phyloP scores from a whole-genome alignment of 768 basidiomycete genomes.

The Collybia sordida region DNA sequence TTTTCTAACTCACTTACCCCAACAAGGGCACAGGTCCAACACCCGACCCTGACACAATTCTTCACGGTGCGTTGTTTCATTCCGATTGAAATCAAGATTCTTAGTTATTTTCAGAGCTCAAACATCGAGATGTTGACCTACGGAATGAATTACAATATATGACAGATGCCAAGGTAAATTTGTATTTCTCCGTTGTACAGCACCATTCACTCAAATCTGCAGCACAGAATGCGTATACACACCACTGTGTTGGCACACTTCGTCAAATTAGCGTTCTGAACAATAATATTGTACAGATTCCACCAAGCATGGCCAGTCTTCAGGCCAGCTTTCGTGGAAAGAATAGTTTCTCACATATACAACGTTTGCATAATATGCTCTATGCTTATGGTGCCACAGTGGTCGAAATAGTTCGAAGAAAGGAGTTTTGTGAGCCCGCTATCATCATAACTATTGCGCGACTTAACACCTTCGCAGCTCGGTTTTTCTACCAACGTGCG shows the following conservation, averaged over 20 bases:
- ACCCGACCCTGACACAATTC: slow-evolving; percentile 45
- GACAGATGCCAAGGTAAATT: slow-evolving; percentile 51
- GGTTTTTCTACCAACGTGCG: slow-evolving; percentile 80
- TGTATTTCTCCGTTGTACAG: background rate
- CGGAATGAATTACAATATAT: slow-evolving; percentile 62
- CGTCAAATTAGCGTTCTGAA: slow-evolving; percentile 81
- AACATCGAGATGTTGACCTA: slow-evolving; percentile 58
- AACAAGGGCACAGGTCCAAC: slow-evolving; percentile 34
- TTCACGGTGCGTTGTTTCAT: slow-evolving; percentile 44
- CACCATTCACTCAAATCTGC: slow-evolving; percentile 20
- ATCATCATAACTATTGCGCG: background rate
- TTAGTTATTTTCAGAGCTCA: slow-evolving; percentile 47
- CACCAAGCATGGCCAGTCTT: slow-evolving; percentile 58
- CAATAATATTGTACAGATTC: slow-evolving; percentile 75
- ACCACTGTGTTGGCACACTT: slow-evolving; percentile 62
- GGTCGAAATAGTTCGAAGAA: slow-evolving; percentile 86
- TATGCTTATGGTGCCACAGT: slow-evolving; percentile 92
- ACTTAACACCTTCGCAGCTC: slow-evolving; percentile 39
- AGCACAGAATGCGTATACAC: slow-evolving; percentile 69
- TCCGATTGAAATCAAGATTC: background rate
- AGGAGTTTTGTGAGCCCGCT: slow-evolving; percentile 73
- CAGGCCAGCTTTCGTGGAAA: slow-evolving; percentile 73
- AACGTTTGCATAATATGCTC: slow-evolving; percentile 83
- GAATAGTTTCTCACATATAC: slow-evolving; percentile 89
- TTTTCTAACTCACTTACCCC: background rate